Evolutionary conservation across 306 rosid species (phyloP), one percentile per base, ranked within the genome.

Genomic region (Fragaria vesca): DNA sequence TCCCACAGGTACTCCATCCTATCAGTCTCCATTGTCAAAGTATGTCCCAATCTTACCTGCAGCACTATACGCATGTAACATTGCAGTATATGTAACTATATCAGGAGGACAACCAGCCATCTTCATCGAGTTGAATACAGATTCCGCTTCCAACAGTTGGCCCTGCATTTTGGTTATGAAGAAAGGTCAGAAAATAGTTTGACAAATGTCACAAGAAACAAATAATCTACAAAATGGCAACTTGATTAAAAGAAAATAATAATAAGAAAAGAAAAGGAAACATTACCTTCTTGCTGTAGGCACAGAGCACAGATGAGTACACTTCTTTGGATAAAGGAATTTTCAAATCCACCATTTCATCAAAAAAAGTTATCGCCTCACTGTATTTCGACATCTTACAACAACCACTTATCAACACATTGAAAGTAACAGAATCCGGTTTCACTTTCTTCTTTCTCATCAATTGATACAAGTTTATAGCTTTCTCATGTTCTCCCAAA

Each of bases 391-490:
- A 87, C 97, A 88, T 85, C 90, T 86, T 89, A 82, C 92, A 88
- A 82, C 96, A 92, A 81, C 97, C 91, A 88, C 98, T 94, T 68
- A 94, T 94, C 88, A 94, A 89, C 84, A 90, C 83, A 61, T 89
- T 87, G 90, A 80, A 92, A 26, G 97, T 94, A 81, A 94, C 95
- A 82, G 90, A 84, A 86, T 90, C 90, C 4, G 84, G 88, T 86
- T 80, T 89, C 68, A 91, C 74, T 76, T 83, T 92, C 80, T 87
- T 87, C 82, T 82, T 86, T 86, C 86, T 87, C 97, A 94, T 92
- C 55, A 86, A 81, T 81, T 82, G 83, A 86, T 92, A 89, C 82
- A 94, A 84, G 74, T 72, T 81, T 62, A 87, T 36, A 62, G 97
- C 98, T 87, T 89, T 92, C 62, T 90, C 92, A 76, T 85, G 85